Base-by-base conservation (phyloP, 441 rosid genomes). In the Adansonia gregorii region DNA sequence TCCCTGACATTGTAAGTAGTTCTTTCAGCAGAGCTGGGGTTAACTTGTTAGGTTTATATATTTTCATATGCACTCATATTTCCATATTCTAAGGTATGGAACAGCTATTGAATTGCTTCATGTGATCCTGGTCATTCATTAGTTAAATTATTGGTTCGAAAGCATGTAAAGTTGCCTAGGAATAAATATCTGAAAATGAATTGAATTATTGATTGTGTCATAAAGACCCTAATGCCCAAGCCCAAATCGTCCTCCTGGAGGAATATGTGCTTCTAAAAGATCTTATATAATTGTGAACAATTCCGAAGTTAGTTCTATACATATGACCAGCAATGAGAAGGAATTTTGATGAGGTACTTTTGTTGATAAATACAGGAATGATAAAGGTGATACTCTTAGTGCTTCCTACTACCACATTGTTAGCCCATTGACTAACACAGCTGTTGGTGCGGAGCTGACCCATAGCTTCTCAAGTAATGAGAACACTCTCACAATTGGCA, bases 401-500 rank as follows among this genome's bases (percentile, higher is more conserved):
- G 97, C 94, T 31, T 93, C 99, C 66, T 94, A 96, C 86, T 96
- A 94, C 84, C 98, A 94, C 83, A 68, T 77, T 8, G 97, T 94
- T 78, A 91, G 89, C 83, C 99, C 94, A 0, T 78, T 91, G 85
- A 89, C 86, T 58, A 91, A 81, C 82, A 95, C 98, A 6, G 94
- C 94, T 20, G 98, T 96, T 48, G 99, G 98, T 20, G 99, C 97
- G 0, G 99, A 96, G 93, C 89, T 96, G 71, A 87, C 79, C 77
- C 99, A 89, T 73, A 88, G 89, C 88, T 90, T 94, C 66, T 80
- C 98, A n/a, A 91, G 79, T 86, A 90, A 93, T 3, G 95, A 93
- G 75, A 96, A 93, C 84, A 81, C 93, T 1, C 83, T 96, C 63
- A 91, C 94, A 8, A 79, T 95, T 0, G 99, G 99, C 15, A 87